phyloP scores from a whole-genome alignment of 2,329 filamentous ascomycete genomes.

The Cladobotryum protrusum region DNA sequence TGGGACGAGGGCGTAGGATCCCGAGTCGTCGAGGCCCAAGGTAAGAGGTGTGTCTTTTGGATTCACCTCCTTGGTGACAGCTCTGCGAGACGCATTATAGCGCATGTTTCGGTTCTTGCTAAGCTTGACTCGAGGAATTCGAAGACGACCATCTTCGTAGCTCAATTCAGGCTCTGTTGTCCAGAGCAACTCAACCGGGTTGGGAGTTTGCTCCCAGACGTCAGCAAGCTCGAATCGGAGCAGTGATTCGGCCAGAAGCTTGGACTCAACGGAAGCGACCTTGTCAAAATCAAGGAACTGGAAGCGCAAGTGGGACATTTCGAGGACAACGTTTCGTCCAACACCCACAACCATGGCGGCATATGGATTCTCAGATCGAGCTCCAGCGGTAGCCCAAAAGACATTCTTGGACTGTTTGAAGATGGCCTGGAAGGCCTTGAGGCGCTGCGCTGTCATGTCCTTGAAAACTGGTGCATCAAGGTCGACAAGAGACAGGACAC shows the following conservation, averaged over 20 bases:
- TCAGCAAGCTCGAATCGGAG: neutral
- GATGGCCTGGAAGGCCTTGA: constrained; percentile 5
- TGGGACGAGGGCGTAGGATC: neutral
- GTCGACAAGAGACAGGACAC: constrained; percentile 9
- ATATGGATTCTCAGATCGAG: neutral
- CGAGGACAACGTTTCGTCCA: neutral
- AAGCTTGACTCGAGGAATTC: too few species aligned
- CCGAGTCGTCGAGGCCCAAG: neutral
- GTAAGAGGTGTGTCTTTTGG: too few species aligned
- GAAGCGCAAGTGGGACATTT: neutral
- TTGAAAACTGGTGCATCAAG: constrained; percentile 11
- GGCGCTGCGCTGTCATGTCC: neutral
- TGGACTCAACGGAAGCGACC: neutral
- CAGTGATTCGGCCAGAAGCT: neutral
- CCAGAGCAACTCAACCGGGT: neutral
- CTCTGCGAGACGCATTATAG: too few species aligned
- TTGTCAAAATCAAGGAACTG: neutral
- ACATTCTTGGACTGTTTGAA: neutral
- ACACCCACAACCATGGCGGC: neutral
- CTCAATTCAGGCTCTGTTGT: too few species aligned
- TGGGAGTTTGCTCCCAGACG: neutral
- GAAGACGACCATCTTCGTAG: too few species aligned
- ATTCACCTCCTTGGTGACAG: too few species aligned
- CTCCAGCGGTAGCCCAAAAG: neutral
- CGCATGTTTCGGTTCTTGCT: too few species aligned